phyloP scores from a whole-genome alignment of 352 stramenopile species.

The Pythium volutum region DNA sequence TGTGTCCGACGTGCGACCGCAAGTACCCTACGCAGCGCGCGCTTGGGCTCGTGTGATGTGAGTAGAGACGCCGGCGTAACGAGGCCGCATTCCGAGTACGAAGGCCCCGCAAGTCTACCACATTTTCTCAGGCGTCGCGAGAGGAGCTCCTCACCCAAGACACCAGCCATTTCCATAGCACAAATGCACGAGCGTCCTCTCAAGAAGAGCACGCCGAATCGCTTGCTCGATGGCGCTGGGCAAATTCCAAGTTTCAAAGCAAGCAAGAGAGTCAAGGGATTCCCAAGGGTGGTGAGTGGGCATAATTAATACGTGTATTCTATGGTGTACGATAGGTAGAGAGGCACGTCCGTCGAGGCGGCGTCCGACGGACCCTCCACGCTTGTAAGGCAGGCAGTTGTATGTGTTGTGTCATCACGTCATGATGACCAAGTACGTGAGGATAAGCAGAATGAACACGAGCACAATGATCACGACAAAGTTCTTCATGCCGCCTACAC shows the following conservation, averaged over 20 bases:
- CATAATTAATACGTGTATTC: constrained; percentile 28
- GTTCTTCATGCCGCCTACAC: constrained; percentile 76
- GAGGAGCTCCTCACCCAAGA: no score
- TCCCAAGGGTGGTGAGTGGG: background rate
- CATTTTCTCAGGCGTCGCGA: background rate
- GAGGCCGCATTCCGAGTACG: background rate
- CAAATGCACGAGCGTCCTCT: no score
- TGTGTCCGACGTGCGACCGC: constrained; percentile 67
- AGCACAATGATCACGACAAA: constrained; percentile 87
- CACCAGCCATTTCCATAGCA: no score
- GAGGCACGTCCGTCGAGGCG: background rate
- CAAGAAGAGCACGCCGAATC: no score
- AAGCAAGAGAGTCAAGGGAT: no score
- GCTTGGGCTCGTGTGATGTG: constrained; percentile 51
- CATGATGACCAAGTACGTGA: constrained; percentile 89
- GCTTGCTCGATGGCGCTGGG: no score
- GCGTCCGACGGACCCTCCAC: background rate
- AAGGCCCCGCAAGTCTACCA: background rate
- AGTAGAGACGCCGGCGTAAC: no score
- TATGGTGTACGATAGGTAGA: constrained; percentile 22
- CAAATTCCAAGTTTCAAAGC: no score
- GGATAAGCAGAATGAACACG: constrained; percentile 74
- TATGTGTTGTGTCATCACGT: constrained; percentile 39
- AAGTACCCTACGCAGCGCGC: constrained; percentile 81
- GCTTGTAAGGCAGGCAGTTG: no score